Conservation (phyloP, 129 eudicot genomes). For the Scalesia atractyloides region DNA sequence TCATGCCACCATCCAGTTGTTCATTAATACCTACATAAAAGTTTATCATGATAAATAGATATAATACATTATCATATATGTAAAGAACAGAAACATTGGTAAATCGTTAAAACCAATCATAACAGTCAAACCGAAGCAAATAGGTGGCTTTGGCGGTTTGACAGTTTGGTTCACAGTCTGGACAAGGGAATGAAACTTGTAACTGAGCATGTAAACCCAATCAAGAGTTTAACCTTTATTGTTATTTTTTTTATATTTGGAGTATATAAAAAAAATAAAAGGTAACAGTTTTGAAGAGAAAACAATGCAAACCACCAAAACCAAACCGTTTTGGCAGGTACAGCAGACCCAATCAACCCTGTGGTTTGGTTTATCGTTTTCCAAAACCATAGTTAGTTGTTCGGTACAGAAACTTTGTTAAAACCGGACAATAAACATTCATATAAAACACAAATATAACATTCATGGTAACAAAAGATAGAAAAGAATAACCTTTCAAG, state of each 20-base stretch:
- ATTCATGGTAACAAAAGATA: not conserved
- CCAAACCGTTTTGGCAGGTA: not conserved
- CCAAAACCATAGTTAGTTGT: not conserved
- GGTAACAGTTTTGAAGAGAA: not conserved
- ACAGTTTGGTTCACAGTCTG: not conserved
- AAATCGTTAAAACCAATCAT: not conserved
- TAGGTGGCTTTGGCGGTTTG: not conserved
- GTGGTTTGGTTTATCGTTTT: not conserved
- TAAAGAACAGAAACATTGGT: no score
- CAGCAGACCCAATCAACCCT: not conserved
- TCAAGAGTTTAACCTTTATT: not conserved
- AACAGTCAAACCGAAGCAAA: not conserved
- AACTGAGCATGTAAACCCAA: not conserved
- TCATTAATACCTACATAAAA: not conserved
- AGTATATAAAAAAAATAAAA: no score
- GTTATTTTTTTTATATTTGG: no score
- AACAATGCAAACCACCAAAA: no score
- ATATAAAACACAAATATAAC: not conserved
- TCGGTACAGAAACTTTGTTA: no score
- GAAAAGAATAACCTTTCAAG: slow-evolving; percentile 3
- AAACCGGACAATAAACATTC: not conserved
- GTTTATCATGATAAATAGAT: not conserved
- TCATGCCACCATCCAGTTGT: not conserved
- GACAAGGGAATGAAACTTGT: not conserved
- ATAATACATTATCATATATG: not conserved